Evolutionary conservation across 305 asterid genomes (phyloP).

Genomic region (Ajuga reptans): DNA sequence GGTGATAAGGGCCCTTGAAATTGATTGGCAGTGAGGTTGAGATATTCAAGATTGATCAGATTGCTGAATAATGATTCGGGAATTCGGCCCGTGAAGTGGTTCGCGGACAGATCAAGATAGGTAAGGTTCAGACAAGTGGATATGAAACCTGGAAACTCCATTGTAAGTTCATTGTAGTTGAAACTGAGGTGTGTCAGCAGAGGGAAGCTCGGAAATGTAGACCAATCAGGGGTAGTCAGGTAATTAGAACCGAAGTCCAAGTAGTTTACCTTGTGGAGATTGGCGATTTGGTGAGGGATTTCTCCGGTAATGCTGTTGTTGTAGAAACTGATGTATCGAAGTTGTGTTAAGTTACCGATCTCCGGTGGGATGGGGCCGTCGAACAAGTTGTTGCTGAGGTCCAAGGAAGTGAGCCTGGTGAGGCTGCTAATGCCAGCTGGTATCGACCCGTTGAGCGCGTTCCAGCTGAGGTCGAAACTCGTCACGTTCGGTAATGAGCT

Average conservation of each 20-base stretch:
- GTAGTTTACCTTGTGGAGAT: constrained; percentile 30
- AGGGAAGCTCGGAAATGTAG: constrained; percentile 32
- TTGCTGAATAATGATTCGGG: constrained; percentile 13
- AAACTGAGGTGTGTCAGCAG: constrained; percentile 29
- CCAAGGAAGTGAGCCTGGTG: constrained; percentile 34
- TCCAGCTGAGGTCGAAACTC: constrained; percentile 34
- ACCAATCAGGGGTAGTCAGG: constrained; percentile 46
- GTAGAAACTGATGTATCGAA: constrained; percentile 29
- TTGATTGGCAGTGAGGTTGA: constrained; percentile 28
- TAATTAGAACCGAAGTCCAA: constrained; percentile 42
- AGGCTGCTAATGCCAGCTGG: constrained; percentile 45
- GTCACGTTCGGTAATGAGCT: constrained; percentile 35
- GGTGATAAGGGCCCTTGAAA: constrained; percentile 34
- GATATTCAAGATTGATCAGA: constrained; percentile 30
- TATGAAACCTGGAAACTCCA: constrained; percentile 38
- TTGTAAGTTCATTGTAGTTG: constrained; percentile 25
- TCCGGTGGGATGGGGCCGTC: constrained; percentile 32
- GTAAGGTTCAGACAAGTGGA: constrained; percentile 35
- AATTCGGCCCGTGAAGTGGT: constrained; percentile 36
- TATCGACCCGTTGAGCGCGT: constrained; percentile 45
- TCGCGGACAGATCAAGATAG: constrained; percentile 40
- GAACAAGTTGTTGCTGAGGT: constrained; percentile 39
- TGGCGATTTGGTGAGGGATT: constrained; percentile 39
- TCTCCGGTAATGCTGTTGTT: constrained; percentile 35
- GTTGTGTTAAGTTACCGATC: constrained; percentile 33